Conservation (phyloP, 225 moss, liverwort and hornwort genomes). For the Climacium dendroides region DNA sequence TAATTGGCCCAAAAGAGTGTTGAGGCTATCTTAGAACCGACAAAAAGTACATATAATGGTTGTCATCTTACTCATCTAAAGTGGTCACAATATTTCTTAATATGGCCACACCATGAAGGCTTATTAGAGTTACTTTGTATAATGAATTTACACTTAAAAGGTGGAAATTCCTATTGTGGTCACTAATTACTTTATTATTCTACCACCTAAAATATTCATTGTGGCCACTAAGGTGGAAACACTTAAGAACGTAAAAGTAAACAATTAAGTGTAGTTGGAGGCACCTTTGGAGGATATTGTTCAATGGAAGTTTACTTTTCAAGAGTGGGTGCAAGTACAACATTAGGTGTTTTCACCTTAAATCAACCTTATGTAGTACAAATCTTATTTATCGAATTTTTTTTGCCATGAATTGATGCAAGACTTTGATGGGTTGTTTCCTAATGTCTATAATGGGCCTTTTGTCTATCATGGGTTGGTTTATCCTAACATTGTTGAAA, state of each 20-base stretch:
- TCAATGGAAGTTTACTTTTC: too few relatives aligned
- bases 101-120: neutral
- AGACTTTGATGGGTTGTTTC: neutral
- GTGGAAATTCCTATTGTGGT: neutral
- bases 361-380: too few relatives aligned
- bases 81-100: rapidly evolving
- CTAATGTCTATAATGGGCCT: neutral
- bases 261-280: too few relatives aligned
- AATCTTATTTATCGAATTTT: too few relatives aligned
- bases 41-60: neutral
- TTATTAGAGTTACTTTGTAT: neutral
- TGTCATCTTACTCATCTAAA: neutral
- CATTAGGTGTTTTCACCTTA: too few relatives aligned
- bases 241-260: too few relatives aligned
- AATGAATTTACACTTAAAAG: neutral
- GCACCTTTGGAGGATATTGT: too few relatives aligned
- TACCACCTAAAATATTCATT: neutral
- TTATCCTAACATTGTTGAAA: neutral
- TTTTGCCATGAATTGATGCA: neutral
- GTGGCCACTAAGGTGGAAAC: too few relatives aligned
- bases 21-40: neutral
- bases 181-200: neutral
- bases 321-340: too few relatives aligned
- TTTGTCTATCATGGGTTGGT: rapidly evolving
- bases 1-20: neutral